A percentile compares a stretch with the other conserved stretches of the same genome.
Evolutionary conservation across 176 grass and related monocot species (phyloP).

Genomic region (Musa itinerans): DNA sequence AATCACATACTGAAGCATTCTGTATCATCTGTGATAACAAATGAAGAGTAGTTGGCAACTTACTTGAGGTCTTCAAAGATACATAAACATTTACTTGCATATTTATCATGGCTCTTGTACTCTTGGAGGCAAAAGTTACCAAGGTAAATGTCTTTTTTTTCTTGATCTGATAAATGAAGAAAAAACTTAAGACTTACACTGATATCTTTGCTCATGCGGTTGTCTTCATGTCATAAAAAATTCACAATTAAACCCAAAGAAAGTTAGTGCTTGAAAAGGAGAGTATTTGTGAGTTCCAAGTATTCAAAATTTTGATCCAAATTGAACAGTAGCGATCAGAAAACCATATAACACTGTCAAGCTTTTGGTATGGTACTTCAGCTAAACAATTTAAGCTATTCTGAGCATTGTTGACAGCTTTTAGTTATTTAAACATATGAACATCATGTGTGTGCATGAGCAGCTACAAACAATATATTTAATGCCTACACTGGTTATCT

Average conservation of each 20-base stretch:
- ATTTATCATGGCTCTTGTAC: not conserved
- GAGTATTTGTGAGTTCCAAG: not conserved
- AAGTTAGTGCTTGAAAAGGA: not conserved
- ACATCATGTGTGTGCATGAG: too few species aligned
- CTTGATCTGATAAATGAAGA: not conserved
- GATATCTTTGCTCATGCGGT: not conserved
- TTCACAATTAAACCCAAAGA: not conserved
- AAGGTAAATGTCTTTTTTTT: not conserved
- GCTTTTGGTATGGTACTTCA: too few species aligned
- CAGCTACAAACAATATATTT: too few species aligned
- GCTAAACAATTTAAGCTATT: too few species aligned
- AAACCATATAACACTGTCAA: too few species aligned
- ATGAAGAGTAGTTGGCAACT: not conserved
- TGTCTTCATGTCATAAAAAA: not conserved
- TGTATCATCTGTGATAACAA: too few species aligned
- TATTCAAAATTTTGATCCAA: not conserved
- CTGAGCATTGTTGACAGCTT: too few species aligned
- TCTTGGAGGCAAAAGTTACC: not conserved
- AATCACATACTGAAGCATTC: too few species aligned
- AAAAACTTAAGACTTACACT: not conserved
- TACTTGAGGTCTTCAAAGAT: not conserved
- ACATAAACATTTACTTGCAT: not conserved
- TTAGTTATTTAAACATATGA: too few species aligned
- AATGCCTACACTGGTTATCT: too few species aligned
- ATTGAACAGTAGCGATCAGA: too few species aligned